Evolutionary conservation across 164 flowering plant species (phyloP).

Genomic region (Kingdonia uniflora): DNA sequence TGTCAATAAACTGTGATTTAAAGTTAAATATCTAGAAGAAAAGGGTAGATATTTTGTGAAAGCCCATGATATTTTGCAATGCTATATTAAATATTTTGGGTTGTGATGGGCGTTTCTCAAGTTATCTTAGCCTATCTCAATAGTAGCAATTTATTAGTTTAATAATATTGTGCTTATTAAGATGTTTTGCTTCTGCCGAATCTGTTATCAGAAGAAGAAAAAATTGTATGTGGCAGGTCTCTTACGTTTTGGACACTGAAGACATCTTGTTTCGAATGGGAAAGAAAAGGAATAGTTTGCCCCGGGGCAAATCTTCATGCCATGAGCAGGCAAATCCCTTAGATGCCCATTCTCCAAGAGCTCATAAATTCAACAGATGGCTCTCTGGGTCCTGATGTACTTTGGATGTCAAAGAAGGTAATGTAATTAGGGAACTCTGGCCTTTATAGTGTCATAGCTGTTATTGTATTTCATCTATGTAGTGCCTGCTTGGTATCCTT

Average conservation of each 20-base stretch:
- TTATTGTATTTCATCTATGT: too few species aligned
- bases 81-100: too few species aligned
- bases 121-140: not conserved
- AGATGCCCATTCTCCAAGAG: slow-evolving; percentile 21
- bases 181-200: not conserved
- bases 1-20: too few species aligned
- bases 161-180: too few species aligned
- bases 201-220: not conserved
- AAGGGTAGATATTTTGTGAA: too few species aligned
- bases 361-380: slow-evolving; percentile 34
- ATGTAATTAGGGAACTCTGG: too few species aligned
- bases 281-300: slow-evolving; percentile 21
- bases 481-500: too few species aligned
- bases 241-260: slow-evolving; percentile 86
- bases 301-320: slow-evolving; percentile 13
- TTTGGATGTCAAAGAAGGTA: not conserved
- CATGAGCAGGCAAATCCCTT: slow-evolving; percentile 22
- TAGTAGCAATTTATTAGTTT: too few species aligned
- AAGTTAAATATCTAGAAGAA: too few species aligned
- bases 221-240: slow-evolving; percentile 37
- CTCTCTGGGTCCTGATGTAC: slow-evolving; percentile 13
- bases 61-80: too few species aligned
- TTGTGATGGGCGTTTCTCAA: too few species aligned
- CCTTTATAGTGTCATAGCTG: too few species aligned
- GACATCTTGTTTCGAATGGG: slow-evolving; percentile 52